These are phyloP conservation scores for Amoebophrya sp. DNA, from an alignment of 169 alveolate genomes.

Conservation along the genomic window DNA sequence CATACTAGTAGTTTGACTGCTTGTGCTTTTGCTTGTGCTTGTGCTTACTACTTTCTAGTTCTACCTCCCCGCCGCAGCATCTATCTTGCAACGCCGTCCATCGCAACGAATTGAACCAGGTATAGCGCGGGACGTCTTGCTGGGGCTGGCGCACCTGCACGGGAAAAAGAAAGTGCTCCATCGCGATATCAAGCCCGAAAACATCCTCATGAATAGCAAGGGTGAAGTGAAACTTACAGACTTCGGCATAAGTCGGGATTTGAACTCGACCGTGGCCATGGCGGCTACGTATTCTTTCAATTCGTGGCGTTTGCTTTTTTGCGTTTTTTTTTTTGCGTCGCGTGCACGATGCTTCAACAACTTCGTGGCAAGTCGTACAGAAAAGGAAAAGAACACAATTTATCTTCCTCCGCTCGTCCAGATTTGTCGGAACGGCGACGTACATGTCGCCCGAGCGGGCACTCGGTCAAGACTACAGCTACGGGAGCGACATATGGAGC, in stretches of 20 bases:
- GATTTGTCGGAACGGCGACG: slow-evolving; percentile 6
- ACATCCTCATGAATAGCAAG: slow-evolving; percentile 47
- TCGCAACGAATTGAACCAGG: no score
- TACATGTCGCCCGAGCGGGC: slow-evolving; percentile 58
- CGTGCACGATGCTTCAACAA: no score
- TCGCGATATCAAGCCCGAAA: slow-evolving; percentile 75
- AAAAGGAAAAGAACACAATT: no score
- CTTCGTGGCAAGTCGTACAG: no score
- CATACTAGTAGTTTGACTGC: no score
- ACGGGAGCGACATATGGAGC: slow-evolving; percentile 51
- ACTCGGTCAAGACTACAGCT: slow-evolving; percentile 41
- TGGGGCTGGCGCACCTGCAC: background rate
- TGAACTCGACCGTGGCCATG: slow-evolving; percentile 46
- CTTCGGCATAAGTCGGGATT: slow-evolving; percentile 67
- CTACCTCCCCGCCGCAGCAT: no score
- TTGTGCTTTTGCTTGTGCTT: no score
- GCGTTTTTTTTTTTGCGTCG: no score
- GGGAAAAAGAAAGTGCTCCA: slow-evolving; percentile 39
- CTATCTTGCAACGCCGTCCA: no score
- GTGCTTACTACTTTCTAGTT: no score
- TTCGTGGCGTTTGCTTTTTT: no score
- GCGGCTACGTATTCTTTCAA: slow-evolving; percentile 33
- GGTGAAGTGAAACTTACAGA: slow-evolving; percentile 69
- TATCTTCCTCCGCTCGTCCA: no score
- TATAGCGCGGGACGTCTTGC: background rate